Percentiles rank a stretch among this genome's conserved stretches.
Conservation (phyloP, 169 alveolate species). For the Eimeria zaria region DNA sequence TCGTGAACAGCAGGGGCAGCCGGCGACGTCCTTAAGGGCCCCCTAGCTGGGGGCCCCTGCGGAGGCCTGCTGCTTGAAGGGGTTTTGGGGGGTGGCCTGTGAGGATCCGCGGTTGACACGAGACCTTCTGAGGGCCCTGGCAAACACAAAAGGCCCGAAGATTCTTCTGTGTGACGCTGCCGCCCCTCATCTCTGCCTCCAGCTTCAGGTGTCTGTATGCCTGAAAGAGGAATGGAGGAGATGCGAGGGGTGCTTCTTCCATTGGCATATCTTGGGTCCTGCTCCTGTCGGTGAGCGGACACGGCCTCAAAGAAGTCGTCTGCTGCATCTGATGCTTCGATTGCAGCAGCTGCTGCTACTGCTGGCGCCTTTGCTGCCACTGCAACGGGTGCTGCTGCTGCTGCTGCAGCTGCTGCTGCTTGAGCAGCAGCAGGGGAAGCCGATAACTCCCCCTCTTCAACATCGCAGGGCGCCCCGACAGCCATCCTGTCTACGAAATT, state of each 20-base stretch:
- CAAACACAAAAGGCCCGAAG: neutral
- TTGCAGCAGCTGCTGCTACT: conserved; percentile 16
- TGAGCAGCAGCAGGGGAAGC: conserved; percentile 53
- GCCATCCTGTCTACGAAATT: neutral
- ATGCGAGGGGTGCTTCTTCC: neutral
- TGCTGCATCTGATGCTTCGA: conserved; percentile 24
- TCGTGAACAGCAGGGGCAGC: neutral
- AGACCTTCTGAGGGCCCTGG: neutral
- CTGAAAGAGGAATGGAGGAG: conserved; percentile 50
- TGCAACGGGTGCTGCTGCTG: conserved; percentile 27
- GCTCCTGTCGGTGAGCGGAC: conserved; percentile 48
- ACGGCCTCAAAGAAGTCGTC: conserved; percentile 47
- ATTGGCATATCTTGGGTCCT: neutral
- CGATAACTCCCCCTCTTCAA: conserved; percentile 51
- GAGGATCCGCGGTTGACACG: neutral
- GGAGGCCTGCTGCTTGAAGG: conserved; percentile 7
- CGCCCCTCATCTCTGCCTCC: neutral
- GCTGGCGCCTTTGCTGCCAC: conserved; percentile 45
- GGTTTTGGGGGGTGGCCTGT: conserved; percentile 3
- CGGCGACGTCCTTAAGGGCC: neutral
- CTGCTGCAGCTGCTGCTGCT: neutral
- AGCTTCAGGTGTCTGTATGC: conserved; percentile 20
- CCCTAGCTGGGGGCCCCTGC: neutral
- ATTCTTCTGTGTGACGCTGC: neutral
- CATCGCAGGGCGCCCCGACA: conserved; percentile 46